Evolutionary conservation across 148 eudicot species (phyloP).

Genomic region (Limonium bicolor): DNA sequence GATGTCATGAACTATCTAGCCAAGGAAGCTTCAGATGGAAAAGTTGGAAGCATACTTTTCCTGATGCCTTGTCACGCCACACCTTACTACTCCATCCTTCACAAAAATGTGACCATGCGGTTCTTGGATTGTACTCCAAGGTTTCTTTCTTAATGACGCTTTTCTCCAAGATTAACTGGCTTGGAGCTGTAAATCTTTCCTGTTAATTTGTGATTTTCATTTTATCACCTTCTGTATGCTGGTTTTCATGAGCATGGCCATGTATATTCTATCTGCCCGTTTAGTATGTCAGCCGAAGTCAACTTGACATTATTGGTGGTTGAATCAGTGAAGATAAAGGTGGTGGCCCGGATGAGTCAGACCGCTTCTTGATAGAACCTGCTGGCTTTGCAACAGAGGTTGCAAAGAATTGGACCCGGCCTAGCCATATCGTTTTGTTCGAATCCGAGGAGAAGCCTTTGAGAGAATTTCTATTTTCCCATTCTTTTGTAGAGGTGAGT

Average conservation of each 20-base stretch:
- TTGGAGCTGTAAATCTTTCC: background rate
- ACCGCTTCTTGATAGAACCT: slow-evolving; percentile 76
- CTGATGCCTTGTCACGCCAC: slow-evolving; percentile 92
- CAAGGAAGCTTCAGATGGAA: slow-evolving; percentile 40
- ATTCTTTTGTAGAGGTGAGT: slow-evolving; percentile 59
- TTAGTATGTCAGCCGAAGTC: too few species aligned
- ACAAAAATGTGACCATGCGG: slow-evolving; percentile 69
- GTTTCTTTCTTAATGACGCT: slow-evolving; percentile 13
- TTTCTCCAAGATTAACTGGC: background rate
- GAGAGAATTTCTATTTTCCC: slow-evolving; percentile 41
- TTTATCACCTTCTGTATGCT: too few species aligned
- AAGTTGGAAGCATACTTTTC: slow-evolving; percentile 58
- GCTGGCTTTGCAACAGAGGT: slow-evolving; percentile 34
- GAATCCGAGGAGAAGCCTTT: slow-evolving; percentile 56
- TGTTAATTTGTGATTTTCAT: slow-evolving; percentile 1
- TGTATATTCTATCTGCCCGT: too few species aligned
- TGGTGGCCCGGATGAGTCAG: slow-evolving; percentile 54
- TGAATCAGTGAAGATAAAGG: slow-evolving; percentile 47
- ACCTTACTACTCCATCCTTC: slow-evolving; percentile 88
- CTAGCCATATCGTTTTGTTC: slow-evolving; percentile 84
- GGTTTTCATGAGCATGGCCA: too few species aligned
- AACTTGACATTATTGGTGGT: too few species aligned
- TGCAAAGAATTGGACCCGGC: slow-evolving; percentile 61
- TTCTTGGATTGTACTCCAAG: slow-evolving; percentile 92
- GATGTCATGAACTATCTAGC: slow-evolving; percentile 85